Evolutionary conservation across 1,284 basidiomycete species (phyloP).

Genomic region (Neotropicomus parvogracilis): DNA sequence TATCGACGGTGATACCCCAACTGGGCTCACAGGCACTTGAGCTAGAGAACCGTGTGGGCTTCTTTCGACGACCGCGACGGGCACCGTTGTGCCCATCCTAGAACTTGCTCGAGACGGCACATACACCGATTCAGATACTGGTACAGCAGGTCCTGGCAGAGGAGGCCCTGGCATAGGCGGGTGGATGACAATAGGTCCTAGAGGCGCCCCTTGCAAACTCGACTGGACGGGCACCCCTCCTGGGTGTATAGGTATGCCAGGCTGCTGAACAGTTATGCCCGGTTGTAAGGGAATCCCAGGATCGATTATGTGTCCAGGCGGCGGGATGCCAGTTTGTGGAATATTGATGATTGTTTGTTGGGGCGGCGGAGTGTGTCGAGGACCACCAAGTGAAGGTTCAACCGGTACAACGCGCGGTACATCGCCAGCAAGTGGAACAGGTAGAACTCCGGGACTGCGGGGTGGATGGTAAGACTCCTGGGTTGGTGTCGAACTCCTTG

Average conservation of each 20-base stretch:
- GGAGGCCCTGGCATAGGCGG: constrained; percentile 10
- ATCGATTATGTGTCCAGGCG: constrained; percentile 23
- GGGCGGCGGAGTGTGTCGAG: constrained; percentile 1
- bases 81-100: constrained; percentile 13
- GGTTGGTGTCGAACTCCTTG: constrained; percentile 26
- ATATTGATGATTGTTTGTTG: constrained; percentile 18
- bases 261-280: constrained; percentile 9
- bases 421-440: constrained; percentile 9
- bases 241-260: constrained; percentile 2
- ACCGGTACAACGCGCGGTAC: constrained; percentile 21
- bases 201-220: constrained; percentile 1
- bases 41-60: constrained; percentile 10
- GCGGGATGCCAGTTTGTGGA: constrained; percentile 13
- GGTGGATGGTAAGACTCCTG: constrained; percentile 23
- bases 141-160: background rate
- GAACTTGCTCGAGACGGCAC: constrained; percentile 20
- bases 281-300: constrained; percentile 9
- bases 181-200: constrained; percentile 21
- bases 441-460: constrained; percentile 15
- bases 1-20: constrained; percentile 17
- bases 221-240: constrained; percentile 6
- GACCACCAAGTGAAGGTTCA: constrained; percentile 3
- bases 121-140: constrained; percentile 7
- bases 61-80: constrained; percentile 18
- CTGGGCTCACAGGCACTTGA: constrained; percentile 5